phyloP scores from a whole-genome alignment of 2,329 filamentous ascomycete genomes.

The Fusarium sp. region DNA sequence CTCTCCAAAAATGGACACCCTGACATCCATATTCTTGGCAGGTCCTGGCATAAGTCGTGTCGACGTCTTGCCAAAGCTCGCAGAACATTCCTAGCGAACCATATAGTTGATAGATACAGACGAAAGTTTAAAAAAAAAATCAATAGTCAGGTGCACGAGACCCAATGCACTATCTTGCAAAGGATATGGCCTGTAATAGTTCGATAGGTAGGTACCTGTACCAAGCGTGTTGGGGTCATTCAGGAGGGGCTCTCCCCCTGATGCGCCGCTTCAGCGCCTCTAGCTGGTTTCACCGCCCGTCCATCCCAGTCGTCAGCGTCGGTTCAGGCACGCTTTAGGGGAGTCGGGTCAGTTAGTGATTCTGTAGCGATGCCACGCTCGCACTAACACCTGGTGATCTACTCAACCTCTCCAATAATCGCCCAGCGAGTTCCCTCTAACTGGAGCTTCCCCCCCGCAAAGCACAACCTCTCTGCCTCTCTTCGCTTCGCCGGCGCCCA shows the following conservation, averaged over 20 bases:
- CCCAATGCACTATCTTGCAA: conserved; percentile 1
- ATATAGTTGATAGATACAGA: background rate
- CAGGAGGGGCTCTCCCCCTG: conserved; percentile 37
- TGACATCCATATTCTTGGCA: conserved; percentile 19
- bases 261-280: conserved; percentile 24
- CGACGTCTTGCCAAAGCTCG: background rate
- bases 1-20: conserved; percentile 19
- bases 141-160: conserved; percentile 1
- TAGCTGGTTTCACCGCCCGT: conserved; percentile 39
- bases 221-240: conserved; percentile 18
- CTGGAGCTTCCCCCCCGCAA: conserved; percentile 45
- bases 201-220: conserved; percentile 8
- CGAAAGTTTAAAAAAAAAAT: background rate
- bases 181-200: conserved; percentile 16
- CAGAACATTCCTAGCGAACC: background rate
- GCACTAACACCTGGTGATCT: conserved; percentile 29
- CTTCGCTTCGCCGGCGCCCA: conserved; percentile 38
- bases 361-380: background rate
- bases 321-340: conserved; percentile 13
- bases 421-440: conserved; percentile 34
- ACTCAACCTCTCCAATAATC: conserved; percentile 39
- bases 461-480: conserved; percentile 41
- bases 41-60: conserved; percentile 19
- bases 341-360: conserved; percentile 24
- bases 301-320: conserved; percentile 25